Percentiles rank a stretch among this genome's conserved stretches.
phyloP scores from a whole-genome alignment of 345 rosid species.

The Hibiscus mutabilis region DNA sequence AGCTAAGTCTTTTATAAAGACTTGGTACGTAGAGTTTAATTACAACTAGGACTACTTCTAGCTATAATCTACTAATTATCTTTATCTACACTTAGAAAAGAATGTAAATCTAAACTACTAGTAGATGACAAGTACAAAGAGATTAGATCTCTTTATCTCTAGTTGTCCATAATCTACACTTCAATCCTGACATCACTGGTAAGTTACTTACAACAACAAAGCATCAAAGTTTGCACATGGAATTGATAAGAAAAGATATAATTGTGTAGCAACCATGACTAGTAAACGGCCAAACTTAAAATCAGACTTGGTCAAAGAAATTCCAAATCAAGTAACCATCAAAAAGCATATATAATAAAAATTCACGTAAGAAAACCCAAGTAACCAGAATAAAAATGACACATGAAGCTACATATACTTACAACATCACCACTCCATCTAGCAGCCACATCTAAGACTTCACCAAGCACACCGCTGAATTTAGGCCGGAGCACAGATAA shows the following conservation, averaged over 20 bases:
- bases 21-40: no score
- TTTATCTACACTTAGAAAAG: no score
- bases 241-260: neutral
- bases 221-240: neutral
- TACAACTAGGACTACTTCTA: no score
- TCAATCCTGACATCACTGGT: neutral
- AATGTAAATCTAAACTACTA: no score
- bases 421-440: slow-evolving; percentile 99
- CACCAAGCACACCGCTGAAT: slow-evolving; percentile 95
- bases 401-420: slow-evolving; percentile 30
- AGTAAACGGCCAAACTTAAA: neutral
- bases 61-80: no score
- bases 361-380: neutral
- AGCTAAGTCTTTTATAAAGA: no score
- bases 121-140: no score
- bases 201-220: neutral
- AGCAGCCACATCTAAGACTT: slow-evolving; percentile 87
- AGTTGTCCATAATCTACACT: no score
- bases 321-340: slow-evolving; percentile 5
- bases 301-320: neutral
- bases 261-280: neutral
- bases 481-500: slow-evolving; percentile 84
- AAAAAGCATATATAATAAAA: slow-evolving; percentile 9
- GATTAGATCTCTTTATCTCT: no score
- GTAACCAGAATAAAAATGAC: slow-evolving; percentile 2